Evolutionary conservation across 2,329 filamentous ascomycete genomes (phyloP).

Genomic region (Stachybotrys elegans): DNA sequence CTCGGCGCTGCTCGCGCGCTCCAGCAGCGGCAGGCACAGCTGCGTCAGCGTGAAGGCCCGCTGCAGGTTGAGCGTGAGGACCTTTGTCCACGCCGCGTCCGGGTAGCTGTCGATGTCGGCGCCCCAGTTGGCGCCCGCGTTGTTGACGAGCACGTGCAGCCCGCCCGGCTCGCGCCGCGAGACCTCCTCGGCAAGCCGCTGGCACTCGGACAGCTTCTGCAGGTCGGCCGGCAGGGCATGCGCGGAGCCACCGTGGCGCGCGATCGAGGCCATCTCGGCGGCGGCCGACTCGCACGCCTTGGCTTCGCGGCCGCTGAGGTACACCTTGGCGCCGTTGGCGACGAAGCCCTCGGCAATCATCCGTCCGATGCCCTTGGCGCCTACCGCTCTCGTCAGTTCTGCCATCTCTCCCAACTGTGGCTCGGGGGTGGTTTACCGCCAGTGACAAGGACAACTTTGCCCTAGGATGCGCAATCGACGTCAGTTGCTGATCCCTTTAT

Average conservation of each 20-base stretch:
- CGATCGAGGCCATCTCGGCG: slow-evolving; percentile 48
- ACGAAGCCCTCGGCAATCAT: slow-evolving; percentile 66
- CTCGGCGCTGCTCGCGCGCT: slow-evolving; percentile 34
- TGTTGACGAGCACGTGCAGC: slow-evolving; percentile 62
- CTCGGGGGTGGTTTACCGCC: slow-evolving; percentile 29
- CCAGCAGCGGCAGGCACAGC: slow-evolving; percentile 53
- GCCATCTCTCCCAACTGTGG: neutral
- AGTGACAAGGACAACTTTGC: slow-evolving; percentile 54
- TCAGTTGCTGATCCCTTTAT: no score
- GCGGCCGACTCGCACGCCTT: slow-evolving; percentile 51
- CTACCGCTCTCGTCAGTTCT: slow-evolving; percentile 13
- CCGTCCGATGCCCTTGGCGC: slow-evolving; percentile 58
- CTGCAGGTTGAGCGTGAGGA: slow-evolving; percentile 61
- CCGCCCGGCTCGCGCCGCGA: slow-evolving; percentile 37
- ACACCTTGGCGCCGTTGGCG: slow-evolving; percentile 58
- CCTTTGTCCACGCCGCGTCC: slow-evolving; percentile 51
- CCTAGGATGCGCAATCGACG: no score
- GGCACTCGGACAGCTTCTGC: slow-evolving; percentile 52
- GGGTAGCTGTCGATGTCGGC: slow-evolving; percentile 55
- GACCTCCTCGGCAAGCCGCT: slow-evolving; percentile 47
- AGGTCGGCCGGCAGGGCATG: slow-evolving; percentile 59
- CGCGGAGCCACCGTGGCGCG: slow-evolving; percentile 39
- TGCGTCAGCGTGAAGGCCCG: slow-evolving; percentile 65
- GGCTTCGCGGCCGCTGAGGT: slow-evolving; percentile 60
- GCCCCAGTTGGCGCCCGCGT: slow-evolving; percentile 62